phyloP scores from a whole-genome alignment of 192 early-diverging fungal species.

The Coemansia sp. region DNA sequence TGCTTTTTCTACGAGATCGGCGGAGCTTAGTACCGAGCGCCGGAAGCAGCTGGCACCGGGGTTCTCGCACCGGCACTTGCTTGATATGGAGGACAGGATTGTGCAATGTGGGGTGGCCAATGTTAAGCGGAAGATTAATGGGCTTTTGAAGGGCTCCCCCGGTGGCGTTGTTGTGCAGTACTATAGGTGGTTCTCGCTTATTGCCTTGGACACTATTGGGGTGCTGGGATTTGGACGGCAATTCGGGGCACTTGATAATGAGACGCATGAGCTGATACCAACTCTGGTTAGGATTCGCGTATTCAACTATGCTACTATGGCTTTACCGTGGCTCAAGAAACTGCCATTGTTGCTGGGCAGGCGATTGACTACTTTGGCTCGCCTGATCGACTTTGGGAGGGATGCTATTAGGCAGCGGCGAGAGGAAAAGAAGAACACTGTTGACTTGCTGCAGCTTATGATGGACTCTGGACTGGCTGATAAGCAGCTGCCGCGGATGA shows the following conservation, averaged over 20 bases:
- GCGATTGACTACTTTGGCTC: conserved; percentile 6
- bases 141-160: background rate
- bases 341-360: conserved; percentile 13
- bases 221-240: conserved; percentile 30
- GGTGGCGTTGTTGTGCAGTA: conserved; percentile 15
- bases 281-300: conserved; percentile 14
- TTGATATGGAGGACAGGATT: conserved; percentile 26
- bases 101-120: conserved; percentile 11
- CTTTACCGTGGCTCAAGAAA: conserved; percentile 38
- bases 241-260: conserved; percentile 22
- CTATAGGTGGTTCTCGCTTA: conserved; percentile 27
- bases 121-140: conserved; percentile 11
- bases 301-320: conserved; percentile 39
- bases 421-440: background rate
- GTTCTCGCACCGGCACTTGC: conserved; percentile 37
- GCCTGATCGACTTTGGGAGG: conserved; percentile 17
- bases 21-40: conserved; percentile 31
- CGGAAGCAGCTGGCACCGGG: conserved; percentile 37
- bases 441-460: conserved; percentile 42
- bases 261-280: conserved; percentile 25
- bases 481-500: conserved; percentile 9
- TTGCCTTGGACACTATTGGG: conserved; percentile 43
- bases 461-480: conserved; percentile 13
- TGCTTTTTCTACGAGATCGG: conserved; percentile 35
- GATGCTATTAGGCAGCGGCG: conserved; percentile 22